Evolutionary conservation across 495 filamentous ascomycete genomes (phyloP).

Genomic region (Collariella sp.): DNA sequence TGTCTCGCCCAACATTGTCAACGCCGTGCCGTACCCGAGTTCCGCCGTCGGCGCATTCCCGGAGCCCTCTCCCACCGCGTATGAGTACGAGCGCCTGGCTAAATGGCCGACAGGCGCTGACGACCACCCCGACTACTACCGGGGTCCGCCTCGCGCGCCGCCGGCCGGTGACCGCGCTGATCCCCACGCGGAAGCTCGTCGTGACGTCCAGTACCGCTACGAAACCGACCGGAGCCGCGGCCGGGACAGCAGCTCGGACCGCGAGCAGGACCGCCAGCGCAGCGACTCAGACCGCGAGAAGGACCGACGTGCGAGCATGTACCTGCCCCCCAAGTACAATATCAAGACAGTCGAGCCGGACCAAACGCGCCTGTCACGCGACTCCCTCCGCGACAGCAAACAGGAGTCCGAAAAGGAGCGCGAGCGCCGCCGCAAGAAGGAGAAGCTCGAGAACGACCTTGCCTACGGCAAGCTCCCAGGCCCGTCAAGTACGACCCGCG

Average conservation of each 20-base stretch:
- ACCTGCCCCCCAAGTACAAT: slow-evolving; percentile 23
- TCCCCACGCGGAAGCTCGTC: slow-evolving; percentile 13
- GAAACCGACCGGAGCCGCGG: slow-evolving; percentile 25
- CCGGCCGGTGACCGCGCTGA: slow-evolving; percentile 10
- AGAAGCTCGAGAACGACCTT: slow-evolving; percentile 37
- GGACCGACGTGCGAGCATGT: slow-evolving; percentile 7
- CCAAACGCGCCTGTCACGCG: slow-evolving; percentile 23
- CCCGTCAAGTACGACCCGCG: slow-evolving; percentile 20
- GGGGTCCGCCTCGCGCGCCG: slow-evolving; percentile 5
- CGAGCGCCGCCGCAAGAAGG: slow-evolving; percentile 26
- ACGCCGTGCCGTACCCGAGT: slow-evolving; percentile 43
- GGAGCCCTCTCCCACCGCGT: slow-evolving; percentile 22
- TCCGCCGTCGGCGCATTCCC: slow-evolving; percentile 27
- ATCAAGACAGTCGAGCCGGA: slow-evolving; percentile 14
- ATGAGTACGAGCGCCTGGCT: slow-evolving; percentile 27
- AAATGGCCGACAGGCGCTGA: slow-evolving; percentile 27
- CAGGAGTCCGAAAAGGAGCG: slow-evolving; percentile 28
- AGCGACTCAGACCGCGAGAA: slow-evolving; percentile 13
- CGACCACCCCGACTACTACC: slow-evolving; percentile 20
- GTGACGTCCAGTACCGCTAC: slow-evolving; percentile 21
- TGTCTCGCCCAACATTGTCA: slow-evolving; percentile 29
- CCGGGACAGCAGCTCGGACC: slow-evolving; percentile 16
- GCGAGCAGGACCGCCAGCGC: slow-evolving; percentile 8
- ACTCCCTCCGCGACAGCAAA: slow-evolving; percentile 25
- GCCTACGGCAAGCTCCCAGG: slow-evolving; percentile 36